These are phyloP conservation scores for Wickerhamomyces queroliae DNA, from an alignment of 805 yeast genomes.

Conservation along the genomic window DNA sequence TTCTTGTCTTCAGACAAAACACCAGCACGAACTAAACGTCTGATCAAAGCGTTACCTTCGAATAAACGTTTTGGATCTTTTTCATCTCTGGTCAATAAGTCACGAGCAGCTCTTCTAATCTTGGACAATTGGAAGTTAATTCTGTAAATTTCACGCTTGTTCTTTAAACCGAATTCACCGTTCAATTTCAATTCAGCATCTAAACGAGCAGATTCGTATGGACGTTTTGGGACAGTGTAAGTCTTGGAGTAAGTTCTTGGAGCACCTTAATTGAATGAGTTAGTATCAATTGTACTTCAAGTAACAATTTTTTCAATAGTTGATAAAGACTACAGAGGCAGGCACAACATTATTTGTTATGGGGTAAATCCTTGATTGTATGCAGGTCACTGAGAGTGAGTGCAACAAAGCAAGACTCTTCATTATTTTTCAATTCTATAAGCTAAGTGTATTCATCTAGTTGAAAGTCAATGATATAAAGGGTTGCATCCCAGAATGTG, in stretches of 20 bases:
- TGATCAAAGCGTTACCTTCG: slow-evolving; percentile 99
- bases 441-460: no score
- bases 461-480: no score
- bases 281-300: slow-evolving; percentile 8
- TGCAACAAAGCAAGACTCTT: no score
- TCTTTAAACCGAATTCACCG: slow-evolving; percentile 99
- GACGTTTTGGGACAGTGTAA: slow-evolving; percentile 98
- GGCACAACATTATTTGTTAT: no score
- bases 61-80: slow-evolving; percentile 99
- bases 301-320: no score
- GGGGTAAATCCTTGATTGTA: no score
- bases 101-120: slow-evolving; percentile 99
- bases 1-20: slow-evolving; percentile 98
- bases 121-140: slow-evolving; percentile 98
- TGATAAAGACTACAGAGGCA: slow-evolving; percentile 1
- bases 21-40: slow-evolving; percentile 99
- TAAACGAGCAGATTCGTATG: slow-evolving; percentile 98
- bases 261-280: slow-evolving; percentile 56
- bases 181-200: slow-evolving; percentile 99
- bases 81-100: slow-evolving; percentile 98
- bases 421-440: no score
- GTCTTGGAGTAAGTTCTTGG: slow-evolving; percentile 99
- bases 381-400: no score
- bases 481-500: no score
- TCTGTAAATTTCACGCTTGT: slow-evolving; percentile 99